Base-by-base conservation (phyloP, 192 early-diverging fungal species). In the Entomortierella chlamydospora region DNA sequence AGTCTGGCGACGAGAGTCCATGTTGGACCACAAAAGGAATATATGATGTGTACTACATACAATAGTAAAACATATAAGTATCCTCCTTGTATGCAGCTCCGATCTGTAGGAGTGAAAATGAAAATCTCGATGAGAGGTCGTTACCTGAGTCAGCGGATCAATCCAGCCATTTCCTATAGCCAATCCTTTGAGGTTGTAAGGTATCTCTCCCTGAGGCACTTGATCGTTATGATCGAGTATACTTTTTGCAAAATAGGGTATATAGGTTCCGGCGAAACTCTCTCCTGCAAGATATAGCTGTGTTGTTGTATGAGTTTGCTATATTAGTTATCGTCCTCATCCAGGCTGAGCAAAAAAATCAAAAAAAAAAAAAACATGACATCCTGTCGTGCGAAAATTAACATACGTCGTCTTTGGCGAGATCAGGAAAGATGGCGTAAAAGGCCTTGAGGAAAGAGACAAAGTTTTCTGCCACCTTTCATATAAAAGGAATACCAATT, bases 141-240 rank as follows among this genome's bases (percentile, higher is more conserved):
- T 22, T 82, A 90, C 89, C 82, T 90, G 89, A 51, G 83, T 65
- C n/a, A 66, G 15, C 2, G 89, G 86, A 25, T 87, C 89, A 4
- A 89, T 90, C 90, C 90, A 91, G 20, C 90, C 90, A 64, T 91
- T 91, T 22, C 89, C 89, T 47, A 91, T 90, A 33, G 79, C 86
- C 4, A 88, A 4, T 20, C 90, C 90, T 68, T 83, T 68, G n/a
- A 91, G 50, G 55, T 87, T 83, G 51, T 88, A 85, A 67, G 45
- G 37, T 13, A 42, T 26, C 11, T 81, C 17, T 8, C 55, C 61
- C 13, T n/a, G 0, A n/a, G 64, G 66, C 15, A 65, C 58, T 7
- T 62, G 52, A 30, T 57, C 83, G 33, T 78, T 71, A 23, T 83
- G 68, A 43, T 85, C 82, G 28, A 85, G 22, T 9, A 83, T 61